Conservation (phyloP, 163 green algal species). For the Picocystis sp. region DNA sequence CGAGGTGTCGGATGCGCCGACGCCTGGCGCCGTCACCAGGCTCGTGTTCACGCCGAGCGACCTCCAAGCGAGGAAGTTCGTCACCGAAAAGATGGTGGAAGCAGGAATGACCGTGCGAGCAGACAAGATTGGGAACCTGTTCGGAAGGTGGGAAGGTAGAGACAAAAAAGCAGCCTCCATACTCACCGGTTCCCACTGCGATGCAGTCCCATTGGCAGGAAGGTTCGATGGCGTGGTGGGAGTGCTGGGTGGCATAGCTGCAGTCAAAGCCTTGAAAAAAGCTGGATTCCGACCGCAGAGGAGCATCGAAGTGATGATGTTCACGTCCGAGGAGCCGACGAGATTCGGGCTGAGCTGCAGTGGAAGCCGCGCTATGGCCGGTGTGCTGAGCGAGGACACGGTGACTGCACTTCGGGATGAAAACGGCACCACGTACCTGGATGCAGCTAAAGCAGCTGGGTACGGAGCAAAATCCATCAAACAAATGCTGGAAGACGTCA, state of each 20-base stretch:
- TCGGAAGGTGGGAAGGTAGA: slow-evolving; percentile 49
- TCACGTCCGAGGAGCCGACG: slow-evolving; percentile 90
- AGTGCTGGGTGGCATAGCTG: slow-evolving; percentile 80
- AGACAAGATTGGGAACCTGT: slow-evolving; percentile 86
- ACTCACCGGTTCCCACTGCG: slow-evolving; percentile 70
- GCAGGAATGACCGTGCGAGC: slow-evolving; percentile 25
- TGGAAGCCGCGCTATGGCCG: slow-evolving; percentile 65
- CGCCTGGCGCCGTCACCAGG: too few species aligned
- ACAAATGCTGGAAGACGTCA: slow-evolving; percentile 30
- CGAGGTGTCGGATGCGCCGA: too few species aligned
- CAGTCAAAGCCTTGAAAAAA: slow-evolving; percentile 48
- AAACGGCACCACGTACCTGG: slow-evolving; percentile 46
- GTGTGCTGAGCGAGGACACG: slow-evolving; percentile 26
- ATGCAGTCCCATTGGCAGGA: slow-evolving; percentile 68
- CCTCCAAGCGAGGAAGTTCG: not conserved
- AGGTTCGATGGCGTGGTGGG: slow-evolving; percentile 86
- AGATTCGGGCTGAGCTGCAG: slow-evolving; percentile 77
- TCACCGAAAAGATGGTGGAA: not conserved
- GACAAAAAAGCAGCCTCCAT: slow-evolving; percentile 33
- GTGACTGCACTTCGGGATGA: slow-evolving; percentile 49
- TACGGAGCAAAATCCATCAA: slow-evolving; percentile 20
- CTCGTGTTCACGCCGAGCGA: too few species aligned
- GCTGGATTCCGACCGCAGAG: slow-evolving; percentile 53
- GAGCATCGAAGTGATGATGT: slow-evolving; percentile 83
- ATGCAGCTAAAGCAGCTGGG: slow-evolving; percentile 43